Percentiles rank a stretch among this genome's conserved stretches.
These are phyloP conservation scores for Penicillium macrosclerotiorum DNA, from an alignment of 495 filamentous ascomycete genomes.

Conservation along the genomic window DNA sequence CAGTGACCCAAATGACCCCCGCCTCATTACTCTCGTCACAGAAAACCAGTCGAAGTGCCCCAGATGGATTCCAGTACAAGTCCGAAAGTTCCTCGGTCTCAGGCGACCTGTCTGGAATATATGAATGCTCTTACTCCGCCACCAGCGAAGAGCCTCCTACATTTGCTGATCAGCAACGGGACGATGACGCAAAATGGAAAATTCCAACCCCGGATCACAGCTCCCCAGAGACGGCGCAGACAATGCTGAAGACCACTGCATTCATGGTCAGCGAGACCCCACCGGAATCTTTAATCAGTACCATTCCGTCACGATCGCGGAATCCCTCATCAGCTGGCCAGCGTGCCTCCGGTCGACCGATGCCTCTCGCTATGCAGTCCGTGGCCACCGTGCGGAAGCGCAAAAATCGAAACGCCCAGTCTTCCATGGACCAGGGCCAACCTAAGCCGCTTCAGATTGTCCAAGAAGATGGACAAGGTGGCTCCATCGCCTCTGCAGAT, in stretches of 20 bases:
- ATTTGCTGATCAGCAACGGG: constrained; percentile 32
- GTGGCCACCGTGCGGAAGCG: constrained; percentile 40
- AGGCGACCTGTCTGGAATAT: constrained; percentile 33
- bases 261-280: constrained; percentile 42
- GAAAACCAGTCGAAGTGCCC: constrained; percentile 20
- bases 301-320: constrained; percentile 27
- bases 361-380: constrained; percentile 37
- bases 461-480: constrained; percentile 48
- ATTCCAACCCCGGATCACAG: constrained; percentile 24
- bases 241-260: constrained; percentile 29
- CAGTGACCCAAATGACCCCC: constrained; percentile 30
- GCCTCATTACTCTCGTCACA: constrained; percentile 22
- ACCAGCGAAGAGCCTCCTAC: constrained; percentile 34
- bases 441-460: constrained; percentile 46
- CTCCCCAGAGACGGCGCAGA: constrained; percentile 26
- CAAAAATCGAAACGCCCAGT: constrained; percentile 34
- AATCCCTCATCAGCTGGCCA: constrained; percentile 26
- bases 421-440: constrained; percentile 29
- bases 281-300: constrained; percentile 29
- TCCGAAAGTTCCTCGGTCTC: constrained; percentile 43
- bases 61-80: constrained; percentile 39
- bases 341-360: constrained; percentile 26
- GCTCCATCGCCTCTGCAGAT: constrained; percentile 48
- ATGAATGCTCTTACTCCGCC: constrained; percentile 39
- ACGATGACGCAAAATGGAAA: constrained; percentile 35